Percentiles rank a stretch among this genome's conserved stretches.
phyloP scores from a whole-genome alignment of 208 protist genomes.

The Leptomonas seymouri region DNA sequence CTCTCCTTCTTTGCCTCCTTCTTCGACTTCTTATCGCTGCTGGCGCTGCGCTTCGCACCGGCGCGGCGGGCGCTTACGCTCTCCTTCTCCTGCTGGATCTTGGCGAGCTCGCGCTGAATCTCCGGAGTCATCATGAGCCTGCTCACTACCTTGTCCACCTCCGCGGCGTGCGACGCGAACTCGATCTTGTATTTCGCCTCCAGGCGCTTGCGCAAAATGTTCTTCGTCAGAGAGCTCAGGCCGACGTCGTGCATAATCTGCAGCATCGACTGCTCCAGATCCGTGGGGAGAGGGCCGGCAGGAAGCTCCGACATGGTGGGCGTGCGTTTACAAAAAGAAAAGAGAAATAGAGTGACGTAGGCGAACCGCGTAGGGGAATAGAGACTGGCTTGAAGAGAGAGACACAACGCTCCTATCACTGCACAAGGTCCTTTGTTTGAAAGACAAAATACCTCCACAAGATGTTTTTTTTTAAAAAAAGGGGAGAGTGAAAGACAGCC shows the following conservation, averaged over 20 bases:
- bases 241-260: conserved; percentile 75
- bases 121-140: conserved; percentile 62
- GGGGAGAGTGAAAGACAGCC: too few species aligned
- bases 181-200: conserved; percentile 81
- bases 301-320: conserved; percentile 44
- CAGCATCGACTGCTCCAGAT: conserved; percentile 64
- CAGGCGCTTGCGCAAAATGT: conserved; percentile 56
- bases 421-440: too few species aligned
- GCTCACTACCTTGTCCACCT: conserved; percentile 42
- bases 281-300: conserved; percentile 58
- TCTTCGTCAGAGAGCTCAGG: conserved; percentile 58
- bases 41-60: conserved; percentile 47
- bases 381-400: background rate
- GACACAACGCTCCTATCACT: too few species aligned
- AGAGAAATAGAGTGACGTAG: conserved; percentile 3
- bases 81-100: conserved; percentile 54
- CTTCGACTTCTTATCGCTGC: conserved; percentile 32
- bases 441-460: too few species aligned
- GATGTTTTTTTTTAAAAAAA: too few species aligned
- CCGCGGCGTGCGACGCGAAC: conserved; percentile 48
- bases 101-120: conserved; percentile 71
- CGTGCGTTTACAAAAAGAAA: background rate
- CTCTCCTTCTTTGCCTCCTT: conserved; percentile 38
- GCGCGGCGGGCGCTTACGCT: conserved; percentile 39
- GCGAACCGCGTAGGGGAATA: background rate